Evolutionary conservation across 441 rosid genomes (phyloP), one percentile per base, ranked within the genome.

Genomic region (Syzygium syzygioides): DNA sequence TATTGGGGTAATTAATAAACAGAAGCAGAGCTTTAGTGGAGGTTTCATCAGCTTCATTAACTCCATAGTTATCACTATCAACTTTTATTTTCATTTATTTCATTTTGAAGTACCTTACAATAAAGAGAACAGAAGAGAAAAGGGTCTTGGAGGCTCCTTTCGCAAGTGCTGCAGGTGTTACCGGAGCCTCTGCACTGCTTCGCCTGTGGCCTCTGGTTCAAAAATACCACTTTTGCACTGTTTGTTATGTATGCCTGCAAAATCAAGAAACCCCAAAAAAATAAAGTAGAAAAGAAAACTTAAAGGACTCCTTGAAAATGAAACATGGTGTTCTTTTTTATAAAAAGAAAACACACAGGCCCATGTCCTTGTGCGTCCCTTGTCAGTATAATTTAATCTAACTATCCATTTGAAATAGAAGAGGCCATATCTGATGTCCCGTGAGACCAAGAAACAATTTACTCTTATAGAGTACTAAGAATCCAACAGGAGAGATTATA

Each of bases 191-290:
- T 94, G 91, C 94, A 94, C 86, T 94, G 96, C 90, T 95, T 93
- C 66, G 97, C 89, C 87, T 94, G 96, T 9, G 98, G 95, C 91
- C 99, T 91, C 89, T 96, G 96, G 89, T 94, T 96, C 90, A 97
- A 90, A 88, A 97, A 97, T 54, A 97, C 89, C 85, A 97, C 98
- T 93, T 97, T 97, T 11, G 99, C 95, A 85, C 94, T 94, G 91
- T 97, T 97, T 4, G 97, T 94, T 62, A 89, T 97, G 92, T 97
- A 97, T 52, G 99, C 92, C 99, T 97, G 90, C 23, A 59, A 32
- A 54, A 8, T 62, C 60, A 57, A 83, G 28, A 85, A 84, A 55
- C 28, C 86, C 19, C 60, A 45, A 6, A 37, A 10, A 30, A 41
- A 68, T 55, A 71, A 9, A 89, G 34, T 91, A 89, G 86, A 91